phyloP scores from a whole-genome alignment of 768 basidiomycete genomes.

The Rhizopogon vesiculosus region DNA sequence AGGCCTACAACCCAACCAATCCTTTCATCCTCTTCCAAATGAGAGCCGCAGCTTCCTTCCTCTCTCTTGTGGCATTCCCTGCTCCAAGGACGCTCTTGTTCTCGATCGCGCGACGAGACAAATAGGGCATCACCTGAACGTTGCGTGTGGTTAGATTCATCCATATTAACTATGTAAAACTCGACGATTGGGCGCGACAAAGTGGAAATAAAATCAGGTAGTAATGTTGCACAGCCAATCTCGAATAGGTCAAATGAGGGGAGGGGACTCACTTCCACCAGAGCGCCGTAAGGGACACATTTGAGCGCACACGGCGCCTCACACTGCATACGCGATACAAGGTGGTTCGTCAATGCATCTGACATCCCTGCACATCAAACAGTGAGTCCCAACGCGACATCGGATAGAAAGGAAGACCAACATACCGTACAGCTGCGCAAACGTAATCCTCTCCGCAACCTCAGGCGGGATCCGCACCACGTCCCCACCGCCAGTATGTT shows the following conservation, averaged over 20 bases:
- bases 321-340: constrained; percentile 49
- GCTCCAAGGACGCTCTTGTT: constrained; percentile 84
- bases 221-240: background rate
- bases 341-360: constrained; percentile 70
- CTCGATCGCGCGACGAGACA: constrained; percentile 85
- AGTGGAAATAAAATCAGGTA: background rate
- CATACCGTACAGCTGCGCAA: constrained; percentile 84
- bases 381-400: background rate
- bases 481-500: background rate
- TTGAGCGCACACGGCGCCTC: constrained; percentile 76
- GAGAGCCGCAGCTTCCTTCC: constrained; percentile 20
- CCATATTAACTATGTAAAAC: too few relatives aligned
- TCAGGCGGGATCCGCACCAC: constrained; percentile 36
- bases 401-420: background rate
- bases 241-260: background rate
- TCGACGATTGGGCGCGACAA: background rate
- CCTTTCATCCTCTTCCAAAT: constrained; percentile 31
- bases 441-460: constrained; percentile 59
- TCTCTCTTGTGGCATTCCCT: constrained; percentile 50
- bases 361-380: constrained; percentile 62
- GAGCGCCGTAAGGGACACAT: constrained; percentile 74
- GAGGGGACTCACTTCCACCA: constrained; percentile 47
- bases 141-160: constrained; percentile 9
- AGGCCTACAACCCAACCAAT: background rate
- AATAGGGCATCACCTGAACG: constrained; percentile 80